Evolutionary conservation across 768 basidiomycete genomes (phyloP).

Genomic region (Termitomyces sp.): DNA sequence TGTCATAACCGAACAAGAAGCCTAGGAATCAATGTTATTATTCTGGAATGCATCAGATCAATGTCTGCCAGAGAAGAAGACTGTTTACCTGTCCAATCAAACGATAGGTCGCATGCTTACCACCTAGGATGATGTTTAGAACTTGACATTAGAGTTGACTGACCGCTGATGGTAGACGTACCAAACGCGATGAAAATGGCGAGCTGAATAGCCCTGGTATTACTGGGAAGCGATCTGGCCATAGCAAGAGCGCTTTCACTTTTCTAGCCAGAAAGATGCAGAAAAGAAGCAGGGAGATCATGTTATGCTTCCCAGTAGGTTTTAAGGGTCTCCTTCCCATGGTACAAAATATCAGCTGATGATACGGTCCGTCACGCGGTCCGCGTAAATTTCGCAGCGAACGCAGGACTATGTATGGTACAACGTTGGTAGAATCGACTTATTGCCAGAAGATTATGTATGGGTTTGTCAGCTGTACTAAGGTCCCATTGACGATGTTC

Average conservation of each 20-base stretch:
- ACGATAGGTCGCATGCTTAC: constrained; percentile 8
- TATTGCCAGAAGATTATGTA: background rate
- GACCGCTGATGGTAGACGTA: constrained; percentile 27
- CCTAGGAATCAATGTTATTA: constrained; percentile 28
- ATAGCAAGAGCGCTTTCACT: constrained; percentile 13
- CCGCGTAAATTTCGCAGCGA: constrained; percentile 8
- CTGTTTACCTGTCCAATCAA: background rate
- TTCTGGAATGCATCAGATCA: background rate
- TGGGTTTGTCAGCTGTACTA: background rate
- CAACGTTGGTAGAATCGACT: background rate
- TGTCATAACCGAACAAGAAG: constrained; percentile 73
- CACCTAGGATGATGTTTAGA: constrained; percentile 13
- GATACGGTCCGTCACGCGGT: constrained; percentile 19
- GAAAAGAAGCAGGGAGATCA: constrained; percentile 19
- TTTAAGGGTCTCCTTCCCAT: constrained; percentile 13
- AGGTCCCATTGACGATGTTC: background rate
- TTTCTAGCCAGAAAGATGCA: constrained; percentile 13
- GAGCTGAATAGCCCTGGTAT: constrained; percentile 57
- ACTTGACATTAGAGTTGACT: background rate
- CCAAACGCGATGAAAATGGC: constrained; percentile 76
- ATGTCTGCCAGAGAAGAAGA: background rate
- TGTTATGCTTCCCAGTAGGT: constrained; percentile 1
- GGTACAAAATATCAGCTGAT: constrained; percentile 16
- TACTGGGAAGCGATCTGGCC: constrained; percentile 53
- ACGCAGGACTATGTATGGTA: background rate